Base-by-base conservation (phyloP, 1,284 basidiomycete species). In the Ceratobasidium sp. region DNA sequence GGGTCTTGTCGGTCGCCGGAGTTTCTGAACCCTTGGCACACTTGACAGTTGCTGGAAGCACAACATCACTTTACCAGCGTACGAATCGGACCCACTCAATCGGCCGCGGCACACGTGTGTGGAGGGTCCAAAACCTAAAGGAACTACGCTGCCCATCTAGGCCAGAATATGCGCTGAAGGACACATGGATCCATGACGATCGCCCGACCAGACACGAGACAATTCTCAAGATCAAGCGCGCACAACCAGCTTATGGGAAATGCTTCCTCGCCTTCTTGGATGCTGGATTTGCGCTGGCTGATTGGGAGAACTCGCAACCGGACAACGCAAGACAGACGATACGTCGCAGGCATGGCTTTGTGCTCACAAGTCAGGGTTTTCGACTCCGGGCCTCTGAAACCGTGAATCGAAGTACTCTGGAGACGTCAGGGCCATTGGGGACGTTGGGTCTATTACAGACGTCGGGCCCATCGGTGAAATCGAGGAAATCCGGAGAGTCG, bases 21-120 rank as follows among this genome's bases (percentile, higher is more conserved):
- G 6, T n/a, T 9, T n/a, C 16, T 26, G 8, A 18, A 8, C n/a
- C 46, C 16, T 26, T 18, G 23, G 23, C n/a, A 6, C 6, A 50
- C 8, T n/a, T 50, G 8, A 26, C 16, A 5, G 18, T 50, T 26
- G 23, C 16, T 18, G 46, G 46, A 5, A n/a, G 18, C 16, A 5
- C 16, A 26, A 26, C 16, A n/a, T 18, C 23, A 18, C 5, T n/a
- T 6, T 50, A 6, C n/a, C 16, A 60, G 14, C 58, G 32, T 18
- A 26, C 32, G 18, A 64, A 64, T 30, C 21, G 16, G 10, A 3
- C 61, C 2, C 61, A 43, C 5, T 43, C 61, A 9, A 36, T 30
- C 8, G 64, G 64, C 6, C 50, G 39, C 21, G 64, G 64, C 8
- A 69, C 64, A 28, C 50, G 64, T 1, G 64, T 69, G 2, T 69